Percentiles rank a stretch among this genome's conserved stretches.
Evolutionary conservation across 495 filamentous ascomycete species (phyloP).

Genomic region (Neurospora sp.): DNA sequence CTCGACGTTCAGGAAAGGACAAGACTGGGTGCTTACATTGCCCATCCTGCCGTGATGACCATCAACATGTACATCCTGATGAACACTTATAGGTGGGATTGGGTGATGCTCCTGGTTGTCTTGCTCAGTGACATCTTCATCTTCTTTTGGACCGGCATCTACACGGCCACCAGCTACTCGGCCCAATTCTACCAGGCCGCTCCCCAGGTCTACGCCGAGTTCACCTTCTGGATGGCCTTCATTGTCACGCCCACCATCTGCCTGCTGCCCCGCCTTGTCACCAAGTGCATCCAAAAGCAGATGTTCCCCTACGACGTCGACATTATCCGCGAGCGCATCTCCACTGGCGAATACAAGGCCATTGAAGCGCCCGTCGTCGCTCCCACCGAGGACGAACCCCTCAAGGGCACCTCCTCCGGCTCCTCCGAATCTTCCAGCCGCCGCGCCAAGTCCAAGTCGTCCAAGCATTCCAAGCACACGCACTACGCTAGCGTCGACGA

Average conservation of each 20-base stretch:
- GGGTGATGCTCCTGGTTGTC: constrained; percentile 77
- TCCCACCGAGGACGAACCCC: constrained; percentile 9
- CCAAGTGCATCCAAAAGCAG: constrained; percentile 85
- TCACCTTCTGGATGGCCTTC: constrained; percentile 78
- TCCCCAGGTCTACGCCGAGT: constrained; percentile 63
- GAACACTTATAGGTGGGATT: constrained; percentile 97
- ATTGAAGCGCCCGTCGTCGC: constrained; percentile 3
- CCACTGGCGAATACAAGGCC: constrained; percentile 29
- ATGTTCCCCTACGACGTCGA: constrained; percentile 89
- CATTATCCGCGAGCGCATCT: constrained; percentile 91
- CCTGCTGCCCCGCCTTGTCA: constrained; percentile 72
- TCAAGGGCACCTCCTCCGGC: constrained; percentile 26
- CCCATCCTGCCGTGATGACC: constrained; percentile 63
- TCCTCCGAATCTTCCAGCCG: constrained; percentile 30
- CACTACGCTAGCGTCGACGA: constrained; percentile 59
- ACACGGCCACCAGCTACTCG: constrained; percentile 58
- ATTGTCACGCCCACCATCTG: constrained; percentile 67
- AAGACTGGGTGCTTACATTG: constrained; percentile 77
- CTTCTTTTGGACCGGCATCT: constrained; percentile 95
- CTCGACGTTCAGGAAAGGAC: constrained; percentile 62
- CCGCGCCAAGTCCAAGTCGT: constrained; percentile 15
- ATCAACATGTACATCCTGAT: constrained; percentile 92
- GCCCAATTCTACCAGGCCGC: constrained; percentile 68
- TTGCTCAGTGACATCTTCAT: constrained; percentile 73
- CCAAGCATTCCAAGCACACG: constrained; percentile 47